Percentiles rank a stretch among this genome's conserved stretches.
Evolutionary conservation across 257 asterid genomes (phyloP).

Genomic region (Oldenlandia corymbosa): DNA sequence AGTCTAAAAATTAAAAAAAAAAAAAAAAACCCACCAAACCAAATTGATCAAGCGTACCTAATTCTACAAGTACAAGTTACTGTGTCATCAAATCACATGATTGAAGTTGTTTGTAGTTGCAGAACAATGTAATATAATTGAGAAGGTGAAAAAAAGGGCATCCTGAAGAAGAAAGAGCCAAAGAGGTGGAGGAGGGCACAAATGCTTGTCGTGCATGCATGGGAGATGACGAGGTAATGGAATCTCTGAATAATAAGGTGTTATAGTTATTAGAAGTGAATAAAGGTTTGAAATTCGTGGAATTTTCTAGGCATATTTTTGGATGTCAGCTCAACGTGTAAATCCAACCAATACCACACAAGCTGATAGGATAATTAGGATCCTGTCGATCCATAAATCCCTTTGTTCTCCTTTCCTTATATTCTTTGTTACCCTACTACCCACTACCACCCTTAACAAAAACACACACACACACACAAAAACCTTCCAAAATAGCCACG

Average conservation of each 20-base stretch:
- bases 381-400: neutral
- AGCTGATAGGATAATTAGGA: neutral
- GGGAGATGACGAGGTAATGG: neutral
- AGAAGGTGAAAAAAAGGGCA: neutral
- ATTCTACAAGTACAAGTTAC: too few relatives aligned
- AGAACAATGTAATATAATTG: too few relatives aligned
- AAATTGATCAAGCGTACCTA: too few relatives aligned
- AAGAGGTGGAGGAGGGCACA: constrained; percentile 8
- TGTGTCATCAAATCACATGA: neutral
- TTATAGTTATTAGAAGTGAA: constrained; percentile 6
- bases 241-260: too few relatives aligned
- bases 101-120: too few relatives aligned
- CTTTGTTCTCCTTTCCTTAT: neutral
- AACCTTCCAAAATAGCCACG: too few relatives aligned
- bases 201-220: constrained; percentile 1
- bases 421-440: neutral
- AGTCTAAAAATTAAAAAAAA: too few relatives aligned
- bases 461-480: too few relatives aligned
- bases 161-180: constrained; percentile 10
- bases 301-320: constrained; percentile 9
- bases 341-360: neutral
- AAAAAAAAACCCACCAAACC: too few relatives aligned
- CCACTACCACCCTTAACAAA: too few relatives aligned
- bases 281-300: constrained; percentile 15
- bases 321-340: constrained; percentile 12